Evolutionary conservation across 306 rosid species (phyloP), one percentile per base, ranked within the genome.

Genomic region (Fagus crenata): DNA sequence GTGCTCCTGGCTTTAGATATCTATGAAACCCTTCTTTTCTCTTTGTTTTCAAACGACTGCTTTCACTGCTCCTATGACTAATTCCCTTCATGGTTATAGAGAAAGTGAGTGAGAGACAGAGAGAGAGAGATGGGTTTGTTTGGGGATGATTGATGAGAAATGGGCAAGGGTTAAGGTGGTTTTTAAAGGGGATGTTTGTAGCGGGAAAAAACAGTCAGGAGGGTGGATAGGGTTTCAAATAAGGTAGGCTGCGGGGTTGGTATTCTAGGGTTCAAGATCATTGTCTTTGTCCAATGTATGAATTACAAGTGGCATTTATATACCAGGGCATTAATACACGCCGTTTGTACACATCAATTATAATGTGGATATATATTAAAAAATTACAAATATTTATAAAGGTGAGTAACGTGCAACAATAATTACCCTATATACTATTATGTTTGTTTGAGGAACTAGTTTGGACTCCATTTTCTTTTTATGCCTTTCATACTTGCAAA

Each of bases 1-100:
- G 63, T 12, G 53, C 37, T 46, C 81, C 76, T 4, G 63, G 81
- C 5, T 59, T 85, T 6, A 80, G 71, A 61, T 79, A 85, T 40
- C 59, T 79, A 14, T 35, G 11, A 74, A 18, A 80, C 18, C 75
- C 71, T 33, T 35, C 41, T 9, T 53, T 11, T 59, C 78, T 79
- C 72, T 56, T 75, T 4, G 68, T 7, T 5, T 12, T 9, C 14
- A 46, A 39, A 42, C 69, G 15, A 1, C 37, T 39, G 2, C 6
- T 37, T 5, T 15, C 53, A 1, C 28, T 43, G 74, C 32, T 32
- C 36, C 40, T 59, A 9, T 54, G n/a, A 46, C 11, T 12, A 7
- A 33, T 74, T 54, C 70, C 63, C 73, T 53, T 80, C 78, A 80
- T 54, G 35, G 53, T 15, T 60, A 0, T 31, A 36, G 35, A 79